Percentiles rank a stretch among this genome's conserved stretches.
Evolutionary conservation across 2,329 filamentous ascomycete species (phyloP).

Genomic region (Neurospora crassa): DNA sequence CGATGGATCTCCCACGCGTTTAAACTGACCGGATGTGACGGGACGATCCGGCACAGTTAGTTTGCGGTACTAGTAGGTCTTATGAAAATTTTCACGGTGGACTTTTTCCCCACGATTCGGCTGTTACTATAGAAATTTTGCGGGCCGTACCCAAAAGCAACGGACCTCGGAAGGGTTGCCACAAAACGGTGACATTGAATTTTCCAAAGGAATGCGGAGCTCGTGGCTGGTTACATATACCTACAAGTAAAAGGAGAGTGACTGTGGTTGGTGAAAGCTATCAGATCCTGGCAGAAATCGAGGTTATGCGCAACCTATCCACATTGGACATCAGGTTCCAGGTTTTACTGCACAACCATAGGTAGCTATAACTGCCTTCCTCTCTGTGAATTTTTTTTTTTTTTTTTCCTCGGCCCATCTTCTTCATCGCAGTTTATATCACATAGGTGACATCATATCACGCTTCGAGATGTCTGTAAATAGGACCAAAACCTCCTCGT

Average conservation of each 20-base stretch:
- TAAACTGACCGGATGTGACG: not conserved
- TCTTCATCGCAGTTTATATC: not conserved
- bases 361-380: not conserved
- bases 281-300: not conserved
- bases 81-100: not conserved
- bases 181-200: not conserved
- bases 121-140: not conserved
- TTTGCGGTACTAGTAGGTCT: not conserved
- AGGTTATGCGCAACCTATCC: not conserved
- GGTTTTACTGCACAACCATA: not conserved
- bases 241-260: not conserved
- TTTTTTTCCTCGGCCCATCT: not conserved
- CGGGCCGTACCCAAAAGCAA: not conserved
- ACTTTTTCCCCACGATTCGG: not conserved
- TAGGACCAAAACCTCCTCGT: not conserved
- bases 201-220: not conserved
- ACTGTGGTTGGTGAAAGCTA: not conserved
- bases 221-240: not conserved
- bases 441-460: not conserved
- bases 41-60: not conserved
- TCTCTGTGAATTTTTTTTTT: accelerated
- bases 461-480: not conserved
- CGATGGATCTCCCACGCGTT: not conserved
- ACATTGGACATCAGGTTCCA: not conserved
- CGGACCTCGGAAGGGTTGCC: not conserved